These are phyloP conservation scores for Suhomyces pyralidae DNA, from an alignment of 805 yeast species.

Conservation along the genomic window DNA sequence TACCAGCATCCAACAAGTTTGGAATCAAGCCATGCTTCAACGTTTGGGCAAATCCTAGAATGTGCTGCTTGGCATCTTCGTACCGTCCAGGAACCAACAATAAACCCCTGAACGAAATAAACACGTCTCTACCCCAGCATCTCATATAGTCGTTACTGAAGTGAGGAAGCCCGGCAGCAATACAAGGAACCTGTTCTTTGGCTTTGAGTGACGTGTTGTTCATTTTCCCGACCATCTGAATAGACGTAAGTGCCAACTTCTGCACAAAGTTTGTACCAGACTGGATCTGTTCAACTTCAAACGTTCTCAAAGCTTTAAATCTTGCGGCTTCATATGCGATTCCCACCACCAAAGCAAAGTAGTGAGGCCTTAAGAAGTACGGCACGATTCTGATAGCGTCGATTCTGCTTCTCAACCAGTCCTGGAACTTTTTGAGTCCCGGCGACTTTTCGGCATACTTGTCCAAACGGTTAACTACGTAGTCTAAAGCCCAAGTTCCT, in stretches of 20 bases:
- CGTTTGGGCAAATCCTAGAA: conserved; percentile 83
- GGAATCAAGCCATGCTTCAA: conserved; percentile 95
- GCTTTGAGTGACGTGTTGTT: conserved; percentile 76
- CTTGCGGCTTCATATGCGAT: conserved; percentile 81
- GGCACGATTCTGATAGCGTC: conserved; percentile 67
- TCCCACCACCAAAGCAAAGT: conserved; percentile 79
- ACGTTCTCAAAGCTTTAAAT: conserved; percentile 55
- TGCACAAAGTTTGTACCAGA: conserved; percentile 72
- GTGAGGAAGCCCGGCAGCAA: conserved; percentile 97
- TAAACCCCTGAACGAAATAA: conserved; percentile 81
- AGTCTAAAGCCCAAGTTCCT: conserved; percentile 90
- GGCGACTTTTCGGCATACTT: conserved; percentile 47
- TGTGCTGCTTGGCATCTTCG: conserved; percentile 78
- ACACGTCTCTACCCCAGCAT: conserved; percentile 98
- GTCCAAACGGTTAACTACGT: conserved; percentile 57
- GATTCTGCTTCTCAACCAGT: conserved; percentile 69
- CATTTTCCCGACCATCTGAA: conserved; percentile 81
- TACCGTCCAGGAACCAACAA: conserved; percentile 72
- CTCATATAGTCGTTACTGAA: conserved; percentile 89
- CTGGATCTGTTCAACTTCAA: conserved; percentile 51
- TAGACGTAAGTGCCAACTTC: conserved; percentile 71
- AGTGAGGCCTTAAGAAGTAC: conserved; percentile 77
- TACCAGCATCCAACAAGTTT: conserved; percentile 85
- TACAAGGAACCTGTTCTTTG: conserved; percentile 55
- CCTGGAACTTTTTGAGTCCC: conserved; percentile 53